A percentile compares a stretch with the other conserved stretches of the same genome.
Conservation (phyloP, 345 rosid species). For the Eucalyptus virginea region DNA sequence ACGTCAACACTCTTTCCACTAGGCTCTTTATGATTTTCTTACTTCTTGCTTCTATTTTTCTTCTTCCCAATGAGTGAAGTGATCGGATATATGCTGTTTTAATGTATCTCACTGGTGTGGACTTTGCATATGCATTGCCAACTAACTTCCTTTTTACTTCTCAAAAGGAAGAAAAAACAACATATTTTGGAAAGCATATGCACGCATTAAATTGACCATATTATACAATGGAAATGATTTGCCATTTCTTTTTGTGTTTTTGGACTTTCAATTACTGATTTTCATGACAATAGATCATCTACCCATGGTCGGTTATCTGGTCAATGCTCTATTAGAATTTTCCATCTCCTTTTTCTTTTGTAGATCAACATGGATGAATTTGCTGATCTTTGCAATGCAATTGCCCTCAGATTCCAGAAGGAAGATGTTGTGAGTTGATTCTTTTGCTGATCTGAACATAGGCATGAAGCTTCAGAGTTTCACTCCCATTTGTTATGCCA, state of each 20-base stretch:
- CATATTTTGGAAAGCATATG: neutral
- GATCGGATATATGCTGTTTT: neutral
- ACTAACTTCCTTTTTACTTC: neutral
- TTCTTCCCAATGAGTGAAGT: neutral
- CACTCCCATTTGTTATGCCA: neutral
- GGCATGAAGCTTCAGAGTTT: neutral
- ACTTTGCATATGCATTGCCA: neutral
- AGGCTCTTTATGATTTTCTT: neutral
- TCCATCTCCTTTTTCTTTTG: neutral
- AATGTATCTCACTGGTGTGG: neutral
- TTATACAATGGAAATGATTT: neutral
- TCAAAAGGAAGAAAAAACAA: neutral
- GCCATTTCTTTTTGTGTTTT: neutral
- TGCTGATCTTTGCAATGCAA: constrained; percentile 90
- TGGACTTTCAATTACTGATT: neutral
- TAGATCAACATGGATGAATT: constrained; percentile 93
- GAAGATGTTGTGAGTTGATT: constrained; percentile 71
- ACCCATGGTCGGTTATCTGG: neutral
- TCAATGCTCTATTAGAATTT: neutral
- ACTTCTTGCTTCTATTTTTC: neutral
- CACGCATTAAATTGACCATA: neutral
- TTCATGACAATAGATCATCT: neutral
- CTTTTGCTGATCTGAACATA: neutral
- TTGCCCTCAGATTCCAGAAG: constrained; percentile 81
- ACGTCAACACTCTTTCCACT: neutral